Evolutionary conservation across 1,139 yeast genomes (phyloP).

Genomic region (Sugiyamaella neomexicana): DNA sequence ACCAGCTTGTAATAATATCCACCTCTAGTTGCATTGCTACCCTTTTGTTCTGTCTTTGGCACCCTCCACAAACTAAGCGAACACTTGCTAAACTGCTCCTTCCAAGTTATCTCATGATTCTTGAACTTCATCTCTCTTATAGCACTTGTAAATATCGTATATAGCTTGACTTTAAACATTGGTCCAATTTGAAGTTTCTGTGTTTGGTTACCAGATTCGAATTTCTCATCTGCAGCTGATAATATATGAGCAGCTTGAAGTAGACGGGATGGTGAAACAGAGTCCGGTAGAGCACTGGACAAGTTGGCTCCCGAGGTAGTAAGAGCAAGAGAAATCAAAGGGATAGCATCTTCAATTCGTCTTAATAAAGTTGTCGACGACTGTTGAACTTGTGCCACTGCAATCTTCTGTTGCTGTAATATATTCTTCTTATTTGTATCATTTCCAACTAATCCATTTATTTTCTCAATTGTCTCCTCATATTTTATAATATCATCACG

Average conservation of each 20-base stretch:
- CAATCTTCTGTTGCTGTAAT: constrained; percentile 44
- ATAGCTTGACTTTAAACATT: constrained; percentile 56
- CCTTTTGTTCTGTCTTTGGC: not conserved
- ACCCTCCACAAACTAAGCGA: constrained; percentile 47
- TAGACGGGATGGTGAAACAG: constrained; percentile 64
- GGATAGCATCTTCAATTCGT: constrained; percentile 68
- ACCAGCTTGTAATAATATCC: constrained; percentile 49
- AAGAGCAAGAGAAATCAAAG: constrained; percentile 64
- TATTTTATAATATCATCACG: constrained; percentile 61
- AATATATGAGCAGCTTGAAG: constrained; percentile 62
- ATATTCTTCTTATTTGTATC: not conserved
- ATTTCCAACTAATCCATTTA: constrained; percentile 26
- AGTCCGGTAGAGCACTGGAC: constrained; percentile 51
- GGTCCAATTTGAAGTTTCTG: constrained; percentile 55
- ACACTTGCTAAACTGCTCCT: constrained; percentile 67
- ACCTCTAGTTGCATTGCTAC: not conserved
- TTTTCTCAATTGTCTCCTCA: constrained; percentile 49
- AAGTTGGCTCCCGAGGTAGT: constrained; percentile 71
- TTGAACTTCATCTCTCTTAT: constrained; percentile 39
- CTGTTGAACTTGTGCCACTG: constrained; percentile 50
- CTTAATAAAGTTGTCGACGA: constrained; percentile 51
- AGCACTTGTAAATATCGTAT: constrained; percentile 66
- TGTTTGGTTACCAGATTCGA: constrained; percentile 21
- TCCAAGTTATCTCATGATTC: constrained; percentile 59
- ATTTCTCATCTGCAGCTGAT: constrained; percentile 44